Evolutionary conservation across 345 rosid species (phyloP).

Genomic region (Brassica carinata): DNA sequence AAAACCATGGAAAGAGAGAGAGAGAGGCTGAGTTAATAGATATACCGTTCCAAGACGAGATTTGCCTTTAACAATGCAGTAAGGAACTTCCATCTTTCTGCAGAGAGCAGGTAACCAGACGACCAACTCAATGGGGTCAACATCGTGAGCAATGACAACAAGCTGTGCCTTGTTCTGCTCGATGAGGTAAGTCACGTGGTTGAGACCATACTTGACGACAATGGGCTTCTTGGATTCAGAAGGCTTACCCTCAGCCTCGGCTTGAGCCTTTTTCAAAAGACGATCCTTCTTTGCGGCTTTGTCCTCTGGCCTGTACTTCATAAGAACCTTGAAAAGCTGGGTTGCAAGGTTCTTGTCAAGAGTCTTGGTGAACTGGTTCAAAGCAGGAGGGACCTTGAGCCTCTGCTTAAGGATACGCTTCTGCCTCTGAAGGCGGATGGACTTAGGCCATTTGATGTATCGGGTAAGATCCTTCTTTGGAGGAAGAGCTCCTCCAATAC

Average conservation of each 20-base stretch:
- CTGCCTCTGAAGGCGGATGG: slow-evolving; percentile 75
- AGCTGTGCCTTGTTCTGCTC: slow-evolving; percentile 81
- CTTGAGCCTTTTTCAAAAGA: slow-evolving; percentile 63
- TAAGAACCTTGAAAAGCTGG: slow-evolving; percentile 56
- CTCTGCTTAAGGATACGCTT: slow-evolving; percentile 80
- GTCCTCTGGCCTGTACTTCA: slow-evolving; percentile 76
- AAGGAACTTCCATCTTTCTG: slow-evolving; percentile 86
- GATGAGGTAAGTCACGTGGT: slow-evolving; percentile 74
- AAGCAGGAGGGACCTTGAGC: slow-evolving; percentile 86
- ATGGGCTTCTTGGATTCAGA: slow-evolving; percentile 71
- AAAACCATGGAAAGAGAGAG: background rate
- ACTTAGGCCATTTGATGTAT: slow-evolving; percentile 74
- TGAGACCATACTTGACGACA: slow-evolving; percentile 70
- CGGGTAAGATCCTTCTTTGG: slow-evolving; percentile 81
- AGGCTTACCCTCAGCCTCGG: slow-evolving; percentile 68
- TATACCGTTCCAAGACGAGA: slow-evolving; percentile 70
- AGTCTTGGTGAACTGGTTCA: slow-evolving; percentile 89
- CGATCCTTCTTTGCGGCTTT: slow-evolving; percentile 73
- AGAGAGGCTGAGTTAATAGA: background rate
- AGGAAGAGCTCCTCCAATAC: slow-evolving; percentile 86
- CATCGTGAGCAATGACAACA: slow-evolving; percentile 85
- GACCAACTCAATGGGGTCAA: slow-evolving; percentile 84
- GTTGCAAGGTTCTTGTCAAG: slow-evolving; percentile 84
- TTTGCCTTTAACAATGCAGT: slow-evolving; percentile 82
- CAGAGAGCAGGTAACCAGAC: slow-evolving; percentile 89